Percentiles rank a stretch among this genome's conserved stretches.
Conservation (phyloP, 1,139 yeast genomes). For the Zygosaccharomyces pseudobailii region DNA sequence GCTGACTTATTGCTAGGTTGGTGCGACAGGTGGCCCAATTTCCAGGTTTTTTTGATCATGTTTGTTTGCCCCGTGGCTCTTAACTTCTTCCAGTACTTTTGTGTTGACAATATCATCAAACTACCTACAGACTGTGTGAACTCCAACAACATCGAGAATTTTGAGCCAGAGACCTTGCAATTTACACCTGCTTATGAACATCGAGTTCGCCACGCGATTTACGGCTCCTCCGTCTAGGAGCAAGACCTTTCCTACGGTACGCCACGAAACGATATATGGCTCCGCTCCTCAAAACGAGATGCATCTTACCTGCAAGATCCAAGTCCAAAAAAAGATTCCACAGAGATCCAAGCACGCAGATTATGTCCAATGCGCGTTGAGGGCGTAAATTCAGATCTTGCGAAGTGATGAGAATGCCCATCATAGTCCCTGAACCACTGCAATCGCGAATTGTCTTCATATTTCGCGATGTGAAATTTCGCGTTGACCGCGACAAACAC, state of each 20-base stretch:
- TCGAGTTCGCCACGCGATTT: background rate
- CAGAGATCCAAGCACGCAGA: background rate
- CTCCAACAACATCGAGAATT: conserved; percentile 22
- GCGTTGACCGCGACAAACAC: conserved; percentile 3
- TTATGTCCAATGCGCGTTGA: background rate
- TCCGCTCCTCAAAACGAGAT: background rate
- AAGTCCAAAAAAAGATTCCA: background rate
- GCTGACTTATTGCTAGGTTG: conserved; percentile 66
- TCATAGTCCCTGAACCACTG: background rate
- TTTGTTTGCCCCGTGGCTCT: conserved; percentile 71
- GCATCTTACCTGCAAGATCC: background rate
- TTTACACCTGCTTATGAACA: background rate
- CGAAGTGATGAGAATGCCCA: background rate
- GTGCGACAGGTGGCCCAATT: conserved; percentile 73
- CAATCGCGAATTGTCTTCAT: conserved; percentile 1
- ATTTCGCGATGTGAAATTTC: conserved; percentile 1
- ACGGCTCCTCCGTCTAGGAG: background rate
- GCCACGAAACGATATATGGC: background rate
- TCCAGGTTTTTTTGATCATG: conserved; percentile 84
- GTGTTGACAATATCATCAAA: conserved; percentile 84
- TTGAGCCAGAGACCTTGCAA: conserved; percentile 20
- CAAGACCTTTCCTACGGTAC: background rate
- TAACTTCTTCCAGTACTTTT: conserved; percentile 82
- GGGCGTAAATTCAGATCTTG: background rate
- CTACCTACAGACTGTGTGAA: conserved; percentile 38